Evolutionary conservation across 495 filamentous ascomycete genomes (phyloP), one percentile per base, ranked within the genome.

Genomic region (Penicillium pulvis): DNA sequence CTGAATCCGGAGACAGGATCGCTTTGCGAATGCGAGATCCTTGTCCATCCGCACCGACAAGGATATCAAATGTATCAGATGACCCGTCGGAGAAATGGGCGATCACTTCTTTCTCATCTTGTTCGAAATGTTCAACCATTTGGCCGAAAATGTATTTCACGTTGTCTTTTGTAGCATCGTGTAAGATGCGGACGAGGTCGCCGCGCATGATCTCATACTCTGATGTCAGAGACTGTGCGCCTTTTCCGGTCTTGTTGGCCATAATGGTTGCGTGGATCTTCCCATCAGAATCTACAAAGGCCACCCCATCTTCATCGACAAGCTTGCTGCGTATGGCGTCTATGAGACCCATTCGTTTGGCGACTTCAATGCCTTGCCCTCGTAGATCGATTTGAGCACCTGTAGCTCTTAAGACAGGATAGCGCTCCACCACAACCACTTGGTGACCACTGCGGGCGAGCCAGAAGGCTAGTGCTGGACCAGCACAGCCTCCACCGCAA

Each of bases 31-130:
- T 75, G 1, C 61, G 59, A 1, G 82, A 83, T 6, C 72, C 68
- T n/a, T 75, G 61, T 2, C 82, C 82, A 59, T 84, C 81, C 4
- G 78, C 77, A 4, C 70, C 81, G 23, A 84, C 74, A 0, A 83
- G 54, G 7, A 83, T 53, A 63, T 85, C 82, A 56, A 71, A 85
- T 16, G 56, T 70, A 24, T 66, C 66, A 11, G 41, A 57, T 10
- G 56, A 58, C 4, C 75, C 75, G 53, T 79, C 72, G 4, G 65
- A 66, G 56, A 83, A 77, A 9, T 44, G 44, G 7, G 75, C 80
- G 6, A 57, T 59, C 4, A 76, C 72, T 20, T 65, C 52, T 11
- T 71, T 51, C 14, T 65, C 56, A 31, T 68, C 51, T 67, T 70
- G 56, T 6, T 65, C 58, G 39, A 75, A 61, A 17, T 39, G 10